Percentiles rank a stretch among this genome's conserved stretches.
phyloP scores from a whole-genome alignment of 1,139 yeast species.

The Insectozyma bohioensis region DNA sequence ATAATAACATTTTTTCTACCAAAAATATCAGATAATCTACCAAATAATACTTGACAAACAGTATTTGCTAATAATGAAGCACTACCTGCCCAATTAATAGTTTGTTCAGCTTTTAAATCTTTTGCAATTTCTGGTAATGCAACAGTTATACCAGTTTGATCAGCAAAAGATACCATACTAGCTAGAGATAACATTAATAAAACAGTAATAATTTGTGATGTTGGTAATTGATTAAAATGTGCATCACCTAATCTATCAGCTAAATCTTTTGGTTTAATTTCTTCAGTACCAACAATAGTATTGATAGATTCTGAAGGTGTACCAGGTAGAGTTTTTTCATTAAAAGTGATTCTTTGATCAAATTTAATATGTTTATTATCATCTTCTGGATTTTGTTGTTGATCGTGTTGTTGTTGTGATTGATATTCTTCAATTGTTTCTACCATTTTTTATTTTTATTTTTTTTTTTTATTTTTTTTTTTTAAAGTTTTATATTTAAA shows the following conservation, averaged over 20 bases:
- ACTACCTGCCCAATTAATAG: constrained; percentile 55
- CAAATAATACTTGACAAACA: constrained; percentile 46
- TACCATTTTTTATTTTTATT: neutral
- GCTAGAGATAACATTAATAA: constrained; percentile 28
- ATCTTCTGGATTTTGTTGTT: neutral
- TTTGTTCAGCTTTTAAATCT: constrained; percentile 34
- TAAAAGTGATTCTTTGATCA: constrained; percentile 7
- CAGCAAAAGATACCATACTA: constrained; percentile 32
- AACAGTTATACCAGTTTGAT: constrained; percentile 45
- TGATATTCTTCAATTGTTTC: neutral
- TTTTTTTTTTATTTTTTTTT: too few species aligned
- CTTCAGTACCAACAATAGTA: constrained; percentile 6
- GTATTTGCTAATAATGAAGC: constrained; percentile 46
- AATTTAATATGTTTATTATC: constrained; percentile 6
- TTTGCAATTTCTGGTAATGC: constrained; percentile 37
- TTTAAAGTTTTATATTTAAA: too few species aligned
- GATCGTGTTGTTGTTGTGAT: too few species aligned
- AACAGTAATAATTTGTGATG: constrained; percentile 28
- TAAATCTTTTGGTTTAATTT: constrained; percentile 16
- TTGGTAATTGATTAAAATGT: constrained; percentile 35
- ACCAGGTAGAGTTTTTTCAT: constrained; percentile 9
- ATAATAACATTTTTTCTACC: constrained; percentile 42
- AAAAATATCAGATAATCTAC: constrained; percentile 44
- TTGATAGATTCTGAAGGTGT: constrained; percentile 12
- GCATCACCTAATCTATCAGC: constrained; percentile 37